A percentile compares a stretch with the other conserved stretches of the same genome.
These are phyloP conservation scores for Coemansia reversa DNA, from an alignment of 192 early-diverging fungal genomes.

Conservation along the genomic window DNA sequence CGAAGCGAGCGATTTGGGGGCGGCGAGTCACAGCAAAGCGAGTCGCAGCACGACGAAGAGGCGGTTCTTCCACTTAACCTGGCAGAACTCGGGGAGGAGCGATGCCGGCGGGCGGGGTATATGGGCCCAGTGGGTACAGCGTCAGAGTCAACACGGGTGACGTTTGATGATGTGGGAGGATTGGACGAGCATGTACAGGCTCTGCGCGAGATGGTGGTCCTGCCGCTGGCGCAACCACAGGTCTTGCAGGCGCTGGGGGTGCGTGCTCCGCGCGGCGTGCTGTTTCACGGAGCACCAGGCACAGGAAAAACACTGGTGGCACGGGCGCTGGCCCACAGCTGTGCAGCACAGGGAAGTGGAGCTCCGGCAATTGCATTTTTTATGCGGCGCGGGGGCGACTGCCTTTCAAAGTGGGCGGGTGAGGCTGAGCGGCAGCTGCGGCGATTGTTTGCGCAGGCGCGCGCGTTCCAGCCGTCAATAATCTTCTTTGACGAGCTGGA, in stretches of 20 bases:
- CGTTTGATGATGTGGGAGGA: slow-evolving; percentile 60
- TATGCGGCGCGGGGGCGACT: slow-evolving; percentile 83
- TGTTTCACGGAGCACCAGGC: slow-evolving; percentile 87
- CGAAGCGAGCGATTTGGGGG: background rate
- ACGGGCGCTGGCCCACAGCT: slow-evolving; percentile 61
- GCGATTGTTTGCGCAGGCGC: slow-evolving; percentile 87
- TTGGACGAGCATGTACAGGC: slow-evolving; percentile 67
- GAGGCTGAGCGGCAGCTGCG: slow-evolving; percentile 94
- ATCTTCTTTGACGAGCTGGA: slow-evolving; percentile 99
- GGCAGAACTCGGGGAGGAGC: slow-evolving; percentile 19
- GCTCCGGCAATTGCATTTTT: slow-evolving; percentile 25
- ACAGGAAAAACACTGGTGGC: slow-evolving; percentile 95
- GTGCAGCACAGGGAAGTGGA: background rate
- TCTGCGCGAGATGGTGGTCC: slow-evolving; percentile 81
- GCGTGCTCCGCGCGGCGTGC: slow-evolving; percentile 80
- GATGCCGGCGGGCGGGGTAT: slow-evolving; percentile 19
- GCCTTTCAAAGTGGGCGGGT: slow-evolving; percentile 98
- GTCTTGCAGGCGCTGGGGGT: slow-evolving; percentile 72
- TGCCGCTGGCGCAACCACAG: slow-evolving; percentile 69
- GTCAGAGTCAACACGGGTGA: background rate
- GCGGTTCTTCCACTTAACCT: slow-evolving; percentile 24
- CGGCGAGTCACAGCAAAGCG: background rate
- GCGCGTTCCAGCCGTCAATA: slow-evolving; percentile 90
- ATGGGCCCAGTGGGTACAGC: background rate
- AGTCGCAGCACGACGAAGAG: slow-evolving; percentile 17